These are phyloP conservation scores for Microsporum audouinii DNA, from an alignment of 2,329 filamentous ascomycete species.

Conservation along the genomic window DNA sequence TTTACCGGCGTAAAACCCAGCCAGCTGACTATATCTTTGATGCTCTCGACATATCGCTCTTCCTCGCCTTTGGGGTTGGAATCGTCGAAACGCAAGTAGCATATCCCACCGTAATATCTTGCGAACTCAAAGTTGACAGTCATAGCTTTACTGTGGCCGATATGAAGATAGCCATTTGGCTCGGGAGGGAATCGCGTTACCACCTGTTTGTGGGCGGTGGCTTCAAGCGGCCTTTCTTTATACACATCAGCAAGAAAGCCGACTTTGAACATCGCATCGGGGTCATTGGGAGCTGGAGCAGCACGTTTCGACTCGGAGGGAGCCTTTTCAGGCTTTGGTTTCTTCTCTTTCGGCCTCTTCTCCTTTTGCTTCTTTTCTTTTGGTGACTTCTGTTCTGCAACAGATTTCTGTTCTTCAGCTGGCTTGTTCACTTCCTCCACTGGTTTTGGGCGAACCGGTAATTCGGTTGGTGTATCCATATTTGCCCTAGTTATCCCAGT, in stretches of 20 bases:
- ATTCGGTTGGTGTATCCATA: slow-evolving; percentile 3
- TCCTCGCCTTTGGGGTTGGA: slow-evolving; percentile 93
- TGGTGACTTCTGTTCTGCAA: slow-evolving; percentile 4
- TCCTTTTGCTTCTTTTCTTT: slow-evolving; percentile 9
- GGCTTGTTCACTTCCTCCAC: slow-evolving; percentile 1
- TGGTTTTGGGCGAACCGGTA: slow-evolving; percentile 9
- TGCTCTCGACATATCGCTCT: slow-evolving; percentile 78
- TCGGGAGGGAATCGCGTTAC: slow-evolving; percentile 69
- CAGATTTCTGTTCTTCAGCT: not conserved
- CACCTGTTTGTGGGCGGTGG: slow-evolving; percentile 21
- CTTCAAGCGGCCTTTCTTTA: slow-evolving; percentile 51
- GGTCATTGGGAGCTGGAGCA: slow-evolving; percentile 25
- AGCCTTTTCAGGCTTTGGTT: not conserved
- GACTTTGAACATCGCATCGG: slow-evolving; percentile 64
- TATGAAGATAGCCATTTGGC: slow-evolving; percentile 87
- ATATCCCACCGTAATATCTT: slow-evolving; percentile 64
- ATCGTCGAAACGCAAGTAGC: slow-evolving; percentile 75
- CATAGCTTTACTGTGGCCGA: slow-evolving; percentile 92
- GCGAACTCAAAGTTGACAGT: slow-evolving; percentile 95
- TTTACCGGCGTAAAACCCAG: slow-evolving; percentile 62
- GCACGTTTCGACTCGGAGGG: slow-evolving; percentile 3
- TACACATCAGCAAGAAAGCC: slow-evolving; percentile 65
- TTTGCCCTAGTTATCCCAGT: not conserved
- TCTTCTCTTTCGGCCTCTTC: slow-evolving; percentile 6
- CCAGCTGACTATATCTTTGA: slow-evolving; percentile 79